Conservation (phyloP, 1,139 yeast genomes). For the Yamadazyma songkhlaensis region DNA sequence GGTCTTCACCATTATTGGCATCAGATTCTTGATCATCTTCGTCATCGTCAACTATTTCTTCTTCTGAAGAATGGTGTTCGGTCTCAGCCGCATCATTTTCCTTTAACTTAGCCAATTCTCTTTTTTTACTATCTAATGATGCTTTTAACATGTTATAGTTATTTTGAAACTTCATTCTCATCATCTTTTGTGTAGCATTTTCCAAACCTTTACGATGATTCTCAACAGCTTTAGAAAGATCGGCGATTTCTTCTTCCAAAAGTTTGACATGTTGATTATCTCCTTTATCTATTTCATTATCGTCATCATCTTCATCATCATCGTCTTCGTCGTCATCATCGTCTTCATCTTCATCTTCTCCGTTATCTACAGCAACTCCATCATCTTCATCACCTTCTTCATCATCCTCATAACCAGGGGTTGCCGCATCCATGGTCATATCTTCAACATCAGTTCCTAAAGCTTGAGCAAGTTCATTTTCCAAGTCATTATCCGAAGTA, state of each 20-base stretch:
- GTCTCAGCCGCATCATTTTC: constrained; percentile 22
- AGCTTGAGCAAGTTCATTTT: constrained; percentile 42
- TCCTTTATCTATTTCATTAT: constrained; percentile 27
- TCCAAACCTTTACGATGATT: constrained; percentile 72
- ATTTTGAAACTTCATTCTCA: constrained; percentile 83
- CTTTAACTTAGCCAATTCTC: constrained; percentile 51
- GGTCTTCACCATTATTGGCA: constrained; percentile 17
- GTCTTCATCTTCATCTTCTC: constrained; percentile 27
- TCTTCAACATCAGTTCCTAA: constrained; percentile 20
- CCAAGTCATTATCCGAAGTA: constrained; percentile 22
- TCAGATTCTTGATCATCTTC: constrained; percentile 20
- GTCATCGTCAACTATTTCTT: constrained; percentile 24
- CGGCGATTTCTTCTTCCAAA: constrained; percentile 80
- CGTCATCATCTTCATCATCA: constrained; percentile 24
- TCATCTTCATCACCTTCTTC: constrained; percentile 8
- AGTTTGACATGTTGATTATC: constrained; percentile 70
- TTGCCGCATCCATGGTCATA: constrained; percentile 15
- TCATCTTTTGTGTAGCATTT: constrained; percentile 80
- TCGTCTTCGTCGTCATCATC: constrained; percentile 28
- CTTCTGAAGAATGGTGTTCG: constrained; percentile 20
- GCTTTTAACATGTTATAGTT: constrained; percentile 76
- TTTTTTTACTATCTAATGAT: constrained; percentile 78
- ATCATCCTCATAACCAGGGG: constrained; percentile 10
- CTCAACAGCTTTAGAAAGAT: constrained; percentile 74
- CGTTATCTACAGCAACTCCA: constrained; percentile 13